Conservation (phyloP, 495 filamentous ascomycete genomes). For the Penicillium ucsense region DNA sequence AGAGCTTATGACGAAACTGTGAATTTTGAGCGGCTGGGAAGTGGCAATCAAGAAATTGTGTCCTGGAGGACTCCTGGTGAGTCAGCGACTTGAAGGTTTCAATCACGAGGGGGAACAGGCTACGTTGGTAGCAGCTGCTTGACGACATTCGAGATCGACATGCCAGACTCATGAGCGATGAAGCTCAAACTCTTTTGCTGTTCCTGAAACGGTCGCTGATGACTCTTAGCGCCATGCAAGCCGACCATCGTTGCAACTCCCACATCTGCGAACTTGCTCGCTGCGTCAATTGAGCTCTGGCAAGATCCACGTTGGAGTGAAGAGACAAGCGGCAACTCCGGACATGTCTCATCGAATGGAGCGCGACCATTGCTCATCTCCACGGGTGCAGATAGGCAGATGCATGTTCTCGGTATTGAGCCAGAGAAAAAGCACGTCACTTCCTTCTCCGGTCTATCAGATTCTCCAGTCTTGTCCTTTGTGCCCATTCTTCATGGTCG, state of each 20-base stretch:
- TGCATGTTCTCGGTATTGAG: constrained; percentile 34
- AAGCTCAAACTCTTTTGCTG: too few species aligned
- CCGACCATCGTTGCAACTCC: constrained; percentile 33
- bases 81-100: neutral
- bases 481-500: constrained; percentile 21
- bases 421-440: constrained; percentile 13
- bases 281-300: constrained; percentile 38
- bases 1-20: constrained; percentile 48
- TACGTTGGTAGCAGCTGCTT: too few species aligned
- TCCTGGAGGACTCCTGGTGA: constrained; percentile 44
- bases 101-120: too few species aligned
- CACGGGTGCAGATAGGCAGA: constrained; percentile 43
- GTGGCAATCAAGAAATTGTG: constrained; percentile 23
- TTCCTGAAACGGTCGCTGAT: neutral
- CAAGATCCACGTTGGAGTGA: constrained; percentile 8
- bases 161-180: too few species aligned
- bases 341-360: neutral
- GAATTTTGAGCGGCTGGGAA: constrained; percentile 45
- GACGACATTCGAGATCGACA: too few species aligned
- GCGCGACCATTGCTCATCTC: constrained; percentile 27
- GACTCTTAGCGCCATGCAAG: constrained; percentile 38
- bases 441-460: constrained; percentile 35
- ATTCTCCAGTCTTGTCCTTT: constrained; percentile 51
- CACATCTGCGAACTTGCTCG: constrained; percentile 44
- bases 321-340: neutral